Base-by-base conservation (phyloP, 345 rosid species). In the Fremontodendron californicum region DNA sequence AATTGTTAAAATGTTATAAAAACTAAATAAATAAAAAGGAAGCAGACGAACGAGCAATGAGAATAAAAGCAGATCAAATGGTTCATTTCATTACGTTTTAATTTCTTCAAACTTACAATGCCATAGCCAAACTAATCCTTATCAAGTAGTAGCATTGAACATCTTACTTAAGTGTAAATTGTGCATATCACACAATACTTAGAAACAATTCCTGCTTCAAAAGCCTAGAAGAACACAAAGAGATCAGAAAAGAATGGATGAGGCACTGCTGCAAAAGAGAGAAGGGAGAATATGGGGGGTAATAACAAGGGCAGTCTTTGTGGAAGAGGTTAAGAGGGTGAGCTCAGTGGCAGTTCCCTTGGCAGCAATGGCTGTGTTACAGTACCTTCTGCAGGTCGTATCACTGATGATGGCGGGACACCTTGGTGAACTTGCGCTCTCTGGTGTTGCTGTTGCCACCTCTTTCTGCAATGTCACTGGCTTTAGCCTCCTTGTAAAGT, bases 391-490 rank as follows among this genome's bases (percentile, higher is more conserved):
- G 54, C 80, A 79, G 67, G 72, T 76, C 54, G 73, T 76, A 40
- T 66, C 78, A 12, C 8, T 79, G 37, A 60, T 76, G 57, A 76
- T 82, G 82, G 82, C 48, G 0, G 85, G 85, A 23, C 85, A 73
- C 61, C 76, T 82, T 3, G 80, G 68, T 18, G 76, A 76, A 8
- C 73, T 82, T 9, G 35, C 80, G 0, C 78, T 76, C 0, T 76
- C 80, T 29, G 78, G 64, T 10, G 80, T 65, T 25, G 74, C 82
- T 1, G 31, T 73, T 16, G 80, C 80, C 40, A 35, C 78, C 25
- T 79, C 82, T 48, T 72, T 73, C 76, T 58, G 80, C 31, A 82
- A 67, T 51, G 85, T 73, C 25, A 61, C 82, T 1, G 82, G 85
- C 61, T 73, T 72, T 68, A 73, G 80, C 64, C 8, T 76, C 46